These are phyloP conservation scores for Irineochytrium annulatum DNA, from an alignment of 192 early-diverging fungal genomes.

Conservation along the genomic window DNA sequence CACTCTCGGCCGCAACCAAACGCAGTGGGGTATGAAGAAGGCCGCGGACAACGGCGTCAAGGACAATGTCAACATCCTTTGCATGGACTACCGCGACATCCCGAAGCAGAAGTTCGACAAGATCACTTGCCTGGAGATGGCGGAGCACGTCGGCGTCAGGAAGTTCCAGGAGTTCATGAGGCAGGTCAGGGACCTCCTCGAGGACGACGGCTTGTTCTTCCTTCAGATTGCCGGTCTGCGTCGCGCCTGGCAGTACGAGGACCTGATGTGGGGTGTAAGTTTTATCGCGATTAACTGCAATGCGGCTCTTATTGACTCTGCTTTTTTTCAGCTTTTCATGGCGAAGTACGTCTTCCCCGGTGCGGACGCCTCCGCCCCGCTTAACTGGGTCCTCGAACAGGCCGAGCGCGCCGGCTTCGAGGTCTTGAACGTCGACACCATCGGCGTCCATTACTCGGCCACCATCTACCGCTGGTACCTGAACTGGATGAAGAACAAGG, in stretches of 20 bases:
- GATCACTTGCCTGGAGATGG: constrained; percentile 98
- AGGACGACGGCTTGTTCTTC: constrained; percentile 98
- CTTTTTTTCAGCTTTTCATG: constrained; percentile 74
- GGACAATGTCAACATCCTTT: constrained; percentile 72
- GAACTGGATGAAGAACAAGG: constrained; percentile 97
- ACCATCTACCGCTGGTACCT: constrained; percentile 95
- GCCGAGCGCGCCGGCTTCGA: constrained; percentile 93
- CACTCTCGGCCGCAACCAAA: constrained; percentile 90
- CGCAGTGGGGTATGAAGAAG: constrained; percentile 79
- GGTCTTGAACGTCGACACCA: constrained; percentile 79
- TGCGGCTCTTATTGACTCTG: background rate
- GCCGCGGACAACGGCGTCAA: constrained; percentile 78
- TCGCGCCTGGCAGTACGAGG: constrained; percentile 74
- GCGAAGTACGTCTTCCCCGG: constrained; percentile 98
- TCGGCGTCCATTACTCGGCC: constrained; percentile 96
- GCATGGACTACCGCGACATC: constrained; percentile 99
- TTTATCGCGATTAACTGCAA: background rate
- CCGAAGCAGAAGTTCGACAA: constrained; percentile 89
- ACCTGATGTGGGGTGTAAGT: constrained; percentile 75
- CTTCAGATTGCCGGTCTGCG: constrained; percentile 97
- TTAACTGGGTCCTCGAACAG: constrained; percentile 94
- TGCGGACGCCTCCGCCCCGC: constrained; percentile 92
- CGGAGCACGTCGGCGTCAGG: constrained; percentile 96
- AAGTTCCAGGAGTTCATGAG: constrained; percentile 81
- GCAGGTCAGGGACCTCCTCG: constrained; percentile 90